Base-by-base conservation (phyloP, 495 filamentous ascomycete species). In the Daldinia caldariorum region DNA sequence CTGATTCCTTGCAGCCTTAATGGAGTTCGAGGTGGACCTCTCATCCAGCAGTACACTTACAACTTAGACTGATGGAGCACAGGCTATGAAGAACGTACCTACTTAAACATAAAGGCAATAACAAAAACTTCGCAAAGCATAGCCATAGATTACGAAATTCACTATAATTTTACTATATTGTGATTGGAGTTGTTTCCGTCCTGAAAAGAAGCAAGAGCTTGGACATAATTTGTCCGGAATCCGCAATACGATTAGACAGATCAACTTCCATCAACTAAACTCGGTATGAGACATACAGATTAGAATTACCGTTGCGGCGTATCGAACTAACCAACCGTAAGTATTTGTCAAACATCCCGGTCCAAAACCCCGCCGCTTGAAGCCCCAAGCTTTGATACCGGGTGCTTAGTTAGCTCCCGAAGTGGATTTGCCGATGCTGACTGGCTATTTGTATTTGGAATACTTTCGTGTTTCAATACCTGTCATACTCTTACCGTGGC, bases 261-360 rank as follows among this genome's bases (percentile, higher is more conserved):
- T 10, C 6, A 41, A 56, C 29, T 31, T 57, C 20, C 37, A 51
- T 41, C 4, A 39, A 29, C 6, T 32, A 16, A 9, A 57, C 38
- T 35, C 39, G 3, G 58, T 43, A 6, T 58, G 54, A 72, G 56
- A 67, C 64, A 71, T 41, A n/a, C 51, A 20, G 50, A 64, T 60
- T 58, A 10, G 32, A 20, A 50, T 66, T 34, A 56, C n/a, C 18
- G 31, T 53, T 51, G 62, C 58, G 58, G 45, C 20, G 62, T 51
- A 56, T 61, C 22, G 22, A 61, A 4, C 49, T 16, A 53, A 29
- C 26, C 18, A 47, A 47, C 13, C 9, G 53, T 2, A 9, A 32
- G 53, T 72, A 68, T 72, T 68, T 72, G 69, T 72, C 69, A 72
- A 72, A 68, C 54, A 72, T 72, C 70, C 65, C 49, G 54, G 70